These are phyloP conservation scores for Mortierella sp. DNA, from an alignment of 371 early-diverging fungal genomes.

Conservation along the genomic window DNA sequence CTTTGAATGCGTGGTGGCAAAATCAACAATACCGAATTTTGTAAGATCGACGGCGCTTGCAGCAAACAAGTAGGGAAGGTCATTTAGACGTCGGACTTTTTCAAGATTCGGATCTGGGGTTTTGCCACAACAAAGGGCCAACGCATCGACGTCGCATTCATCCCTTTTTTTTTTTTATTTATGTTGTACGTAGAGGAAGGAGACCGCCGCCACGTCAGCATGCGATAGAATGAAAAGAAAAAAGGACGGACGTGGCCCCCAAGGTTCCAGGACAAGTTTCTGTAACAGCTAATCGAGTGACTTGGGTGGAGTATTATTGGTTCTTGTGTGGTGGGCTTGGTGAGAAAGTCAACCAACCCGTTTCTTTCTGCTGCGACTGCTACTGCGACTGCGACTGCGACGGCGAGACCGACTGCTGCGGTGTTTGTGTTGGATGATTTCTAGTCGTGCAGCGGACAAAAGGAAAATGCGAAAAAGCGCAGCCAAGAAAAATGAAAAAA, in stretches of 20 bases:
- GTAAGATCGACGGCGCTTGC: not conserved
- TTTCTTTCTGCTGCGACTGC: too few species aligned
- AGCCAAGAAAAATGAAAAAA: not conserved
- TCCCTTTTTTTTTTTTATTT: too few species aligned
- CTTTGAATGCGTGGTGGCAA: not conserved
- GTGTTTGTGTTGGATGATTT: not conserved
- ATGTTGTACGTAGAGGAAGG: not conserved
- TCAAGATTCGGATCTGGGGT: not conserved
- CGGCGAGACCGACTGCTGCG: not conserved
- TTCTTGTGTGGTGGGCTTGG: not conserved
- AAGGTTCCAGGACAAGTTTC: not conserved
- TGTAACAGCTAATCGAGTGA: not conserved
- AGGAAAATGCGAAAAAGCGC: not conserved
- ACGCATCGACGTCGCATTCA: not conserved
- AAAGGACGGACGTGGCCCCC: too few species aligned
- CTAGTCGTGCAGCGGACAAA: not conserved
- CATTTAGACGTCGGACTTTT: not conserved
- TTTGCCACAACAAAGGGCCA: not conserved
- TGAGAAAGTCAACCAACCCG: not conserved
- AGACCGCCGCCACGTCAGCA: slow-evolving; percentile 10
- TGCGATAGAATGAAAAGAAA: not conserved
- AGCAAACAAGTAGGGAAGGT: not conserved
- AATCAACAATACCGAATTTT: not conserved
- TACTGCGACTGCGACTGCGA: too few species aligned
- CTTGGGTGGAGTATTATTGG: not conserved